These are phyloP conservation scores for Halophytophthora batemanensis DNA, from an alignment of 352 stramenopile genomes.

Conservation along the genomic window DNA sequence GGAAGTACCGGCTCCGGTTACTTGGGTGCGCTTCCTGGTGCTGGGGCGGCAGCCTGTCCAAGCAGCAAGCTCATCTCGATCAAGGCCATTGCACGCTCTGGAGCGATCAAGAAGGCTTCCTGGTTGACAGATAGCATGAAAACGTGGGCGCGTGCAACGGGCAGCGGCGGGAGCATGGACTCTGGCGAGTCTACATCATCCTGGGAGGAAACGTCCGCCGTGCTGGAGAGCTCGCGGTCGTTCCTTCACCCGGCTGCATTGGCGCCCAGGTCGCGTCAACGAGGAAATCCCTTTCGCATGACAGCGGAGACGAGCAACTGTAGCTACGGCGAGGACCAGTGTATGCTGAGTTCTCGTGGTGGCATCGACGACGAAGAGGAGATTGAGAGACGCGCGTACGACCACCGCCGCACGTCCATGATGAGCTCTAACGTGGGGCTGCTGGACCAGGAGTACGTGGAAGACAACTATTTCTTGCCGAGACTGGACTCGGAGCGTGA, in stretches of 20 bases:
- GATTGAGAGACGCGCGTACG: slow-evolving; percentile 16
- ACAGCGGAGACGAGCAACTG: slow-evolving; percentile 43
- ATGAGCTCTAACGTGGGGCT: slow-evolving; percentile 50
- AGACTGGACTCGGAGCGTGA: slow-evolving; percentile 38
- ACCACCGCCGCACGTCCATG: slow-evolving; percentile 46
- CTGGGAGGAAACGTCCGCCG: slow-evolving; percentile 5
- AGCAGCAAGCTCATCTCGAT: slow-evolving; percentile 61
- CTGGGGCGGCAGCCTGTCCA: slow-evolving; percentile 11
- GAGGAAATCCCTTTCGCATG: slow-evolving; percentile 25
- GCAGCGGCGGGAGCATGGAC: slow-evolving; percentile 20
- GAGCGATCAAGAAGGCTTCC: slow-evolving; percentile 6
- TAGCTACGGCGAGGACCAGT: slow-evolving; percentile 26
- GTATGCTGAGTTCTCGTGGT: slow-evolving; percentile 8
- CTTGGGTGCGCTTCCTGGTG: slow-evolving; percentile 22
- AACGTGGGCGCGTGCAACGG: slow-evolving; percentile 12
- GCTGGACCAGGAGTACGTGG: slow-evolving; percentile 42
- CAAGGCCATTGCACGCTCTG: slow-evolving; percentile 35
- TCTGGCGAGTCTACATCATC: slow-evolving; percentile 17
- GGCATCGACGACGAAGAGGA: slow-evolving; percentile 25
- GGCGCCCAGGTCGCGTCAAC: slow-evolving; percentile 8
- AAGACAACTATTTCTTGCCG: slow-evolving; percentile 42
- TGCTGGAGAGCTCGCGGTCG: slow-evolving; percentile 24
- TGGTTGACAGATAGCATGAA: slow-evolving; percentile 13
- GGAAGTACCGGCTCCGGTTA: slow-evolving; percentile 21
- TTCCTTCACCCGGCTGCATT: slow-evolving; percentile 47